A percentile compares a stretch with the other conserved stretches of the same genome.
Evolutionary conservation across 768 basidiomycete species (phyloP).

Genomic region (Leccinum imitatum): DNA sequence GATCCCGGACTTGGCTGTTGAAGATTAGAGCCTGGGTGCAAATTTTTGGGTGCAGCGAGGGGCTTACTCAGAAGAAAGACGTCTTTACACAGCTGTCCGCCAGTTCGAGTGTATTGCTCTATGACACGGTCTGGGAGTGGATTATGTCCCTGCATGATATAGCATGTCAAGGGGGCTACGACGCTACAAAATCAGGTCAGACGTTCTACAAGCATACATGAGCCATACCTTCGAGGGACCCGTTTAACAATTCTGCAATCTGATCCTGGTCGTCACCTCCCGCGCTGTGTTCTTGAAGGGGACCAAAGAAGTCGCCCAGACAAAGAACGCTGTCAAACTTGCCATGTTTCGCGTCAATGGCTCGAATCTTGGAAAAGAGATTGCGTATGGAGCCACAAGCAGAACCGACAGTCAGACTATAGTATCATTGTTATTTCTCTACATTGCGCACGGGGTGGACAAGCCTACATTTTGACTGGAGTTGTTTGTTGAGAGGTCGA

Average conservation of each 20-base stretch:
- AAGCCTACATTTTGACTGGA: conserved; percentile 35
- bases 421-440: conserved; percentile 6
- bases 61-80: conserved; percentile 82
- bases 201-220: background rate
- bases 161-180: conserved; percentile 84
- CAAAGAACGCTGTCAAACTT: conserved; percentile 86
- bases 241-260: conserved; percentile 60
- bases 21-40: conserved; percentile 5
- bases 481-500: conserved; percentile 6
- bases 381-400: conserved; percentile 69
- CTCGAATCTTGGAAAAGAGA: conserved; percentile 78
- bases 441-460: background rate
- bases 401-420: conserved; percentile 77
- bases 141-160: conserved; percentile 86
- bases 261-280: conserved; percentile 47
- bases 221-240: conserved; percentile 61
- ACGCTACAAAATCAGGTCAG: conserved; percentile 15
- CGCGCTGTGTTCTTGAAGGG: conserved; percentile 34
- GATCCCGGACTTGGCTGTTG: conserved; percentile 74
- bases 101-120: conserved; percentile 70
- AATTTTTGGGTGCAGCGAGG: background rate
- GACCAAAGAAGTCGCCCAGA: conserved; percentile 84
- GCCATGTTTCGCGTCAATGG: conserved; percentile 89
- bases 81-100: conserved; percentile 79
- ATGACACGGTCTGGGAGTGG: conserved; percentile 72